Conservation (phyloP, 1,139 yeast genomes). For the Candida tetrigidarum region DNA sequence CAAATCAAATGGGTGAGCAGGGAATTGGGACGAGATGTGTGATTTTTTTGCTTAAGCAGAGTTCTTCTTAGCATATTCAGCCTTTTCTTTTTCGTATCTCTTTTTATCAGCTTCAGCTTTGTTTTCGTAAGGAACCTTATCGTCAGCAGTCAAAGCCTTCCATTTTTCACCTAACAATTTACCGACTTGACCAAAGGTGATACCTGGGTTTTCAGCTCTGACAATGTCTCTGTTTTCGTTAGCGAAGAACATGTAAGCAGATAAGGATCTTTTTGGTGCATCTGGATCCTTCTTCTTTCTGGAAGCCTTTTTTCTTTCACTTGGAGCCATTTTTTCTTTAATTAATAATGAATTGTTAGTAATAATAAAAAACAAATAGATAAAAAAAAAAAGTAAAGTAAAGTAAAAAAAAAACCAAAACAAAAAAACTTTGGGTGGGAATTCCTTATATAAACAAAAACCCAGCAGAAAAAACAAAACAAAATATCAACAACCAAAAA, state of each 20-base stretch:
- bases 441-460: neutral
- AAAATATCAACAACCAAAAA: neutral
- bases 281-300: slow-evolving; percentile 84
- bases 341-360: slow-evolving; percentile 9
- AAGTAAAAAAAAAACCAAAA: neutral
- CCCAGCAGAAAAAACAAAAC: neutral
- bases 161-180: slow-evolving; percentile 93
- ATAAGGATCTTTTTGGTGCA: slow-evolving; percentile 98
- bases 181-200: slow-evolving; percentile 91
- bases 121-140: slow-evolving; percentile 85
- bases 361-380: slow-evolving; percentile 1
- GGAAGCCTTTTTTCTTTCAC: slow-evolving; percentile 51
- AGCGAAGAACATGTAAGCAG: slow-evolving; percentile 99
- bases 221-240: slow-evolving; percentile 96
- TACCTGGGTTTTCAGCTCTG: slow-evolving; percentile 93
- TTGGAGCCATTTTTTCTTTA: slow-evolving; percentile 21
- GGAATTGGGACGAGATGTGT: neutral
- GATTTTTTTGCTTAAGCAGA: no score
- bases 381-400: slow-evolving; percentile 4
- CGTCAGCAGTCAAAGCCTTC: slow-evolving; percentile 85
- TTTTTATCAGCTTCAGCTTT: slow-evolving; percentile 96
- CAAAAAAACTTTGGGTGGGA: neutral
- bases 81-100: slow-evolving; percentile 96
- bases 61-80: slow-evolving; percentile 71
- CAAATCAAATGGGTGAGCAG: neutral